Evolutionary conservation across 2,329 filamentous ascomycete species (phyloP).

Genomic region (Cyphellophora attinorum): DNA sequence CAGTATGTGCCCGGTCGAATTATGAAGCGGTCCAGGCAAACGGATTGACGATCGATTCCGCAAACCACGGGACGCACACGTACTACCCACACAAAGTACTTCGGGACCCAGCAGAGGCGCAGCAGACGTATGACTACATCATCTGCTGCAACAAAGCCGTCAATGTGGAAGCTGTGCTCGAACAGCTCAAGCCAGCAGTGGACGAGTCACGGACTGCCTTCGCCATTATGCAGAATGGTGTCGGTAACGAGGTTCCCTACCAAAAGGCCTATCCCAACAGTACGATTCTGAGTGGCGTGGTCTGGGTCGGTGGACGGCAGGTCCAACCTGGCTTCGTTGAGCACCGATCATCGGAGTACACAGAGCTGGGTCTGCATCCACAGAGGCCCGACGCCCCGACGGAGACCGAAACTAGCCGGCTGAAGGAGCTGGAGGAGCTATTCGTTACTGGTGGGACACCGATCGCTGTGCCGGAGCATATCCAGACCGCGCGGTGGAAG

Average conservation of each 20-base stretch:
- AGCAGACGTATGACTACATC: constrained; percentile 24
- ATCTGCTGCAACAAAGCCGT: constrained; percentile 35
- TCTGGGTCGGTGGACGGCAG: constrained; percentile 46
- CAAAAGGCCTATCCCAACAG: constrained; percentile 22
- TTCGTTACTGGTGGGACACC: constrained; percentile 33
- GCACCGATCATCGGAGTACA: constrained; percentile 45
- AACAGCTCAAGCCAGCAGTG: constrained; percentile 39
- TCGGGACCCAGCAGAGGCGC: constrained; percentile 26
- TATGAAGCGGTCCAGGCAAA: constrained; percentile 30
- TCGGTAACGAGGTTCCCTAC: constrained; percentile 31
- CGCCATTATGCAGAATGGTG: constrained; percentile 29
- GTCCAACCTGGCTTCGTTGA: constrained; percentile 37
- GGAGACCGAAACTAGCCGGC: constrained; percentile 24
- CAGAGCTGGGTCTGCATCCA: constrained; percentile 44
- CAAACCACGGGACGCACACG: constrained; percentile 30
- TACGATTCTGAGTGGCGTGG: constrained; percentile 30
- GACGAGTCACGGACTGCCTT: constrained; percentile 23
- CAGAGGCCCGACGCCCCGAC: constrained; percentile 22
- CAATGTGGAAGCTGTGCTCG: constrained; percentile 53
- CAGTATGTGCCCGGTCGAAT: constrained; percentile 36
- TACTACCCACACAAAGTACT: constrained; percentile 29
- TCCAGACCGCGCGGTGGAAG: constrained; percentile 30
- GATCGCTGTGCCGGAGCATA: constrained; percentile 24
- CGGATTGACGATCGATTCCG: constrained; percentile 29
- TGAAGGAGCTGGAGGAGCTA: constrained; percentile 33